These are phyloP conservation scores for Cerioporus squamosus DNA, from an alignment of 1,284 basidiomycete genomes.

Conservation along the genomic window DNA sequence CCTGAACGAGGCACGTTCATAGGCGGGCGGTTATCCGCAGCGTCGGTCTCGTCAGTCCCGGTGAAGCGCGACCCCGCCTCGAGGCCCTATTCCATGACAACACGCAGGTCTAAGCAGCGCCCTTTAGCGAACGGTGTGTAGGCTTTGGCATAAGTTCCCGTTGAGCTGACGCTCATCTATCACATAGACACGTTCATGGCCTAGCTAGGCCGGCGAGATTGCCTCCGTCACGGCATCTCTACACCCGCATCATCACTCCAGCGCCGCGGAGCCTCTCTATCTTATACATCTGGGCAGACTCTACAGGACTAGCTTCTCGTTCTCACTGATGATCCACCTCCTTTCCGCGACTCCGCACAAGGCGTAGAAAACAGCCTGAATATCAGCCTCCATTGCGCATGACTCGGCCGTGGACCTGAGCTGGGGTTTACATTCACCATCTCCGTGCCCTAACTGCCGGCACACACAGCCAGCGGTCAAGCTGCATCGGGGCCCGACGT, in stretches of 20 bases:
- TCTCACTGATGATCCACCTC: too few relatives aligned
- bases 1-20: too few relatives aligned
- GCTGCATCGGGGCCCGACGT: background rate
- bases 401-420: too few relatives aligned
- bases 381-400: too few relatives aligned
- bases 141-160: background rate
- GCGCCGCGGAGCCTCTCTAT: conserved; percentile 5
- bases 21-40: too few relatives aligned
- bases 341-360: too few relatives aligned
- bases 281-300: background rate
- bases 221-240: background rate
- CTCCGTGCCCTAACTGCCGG: background rate
- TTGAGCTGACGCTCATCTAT: background rate
- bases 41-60: too few relatives aligned
- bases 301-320: too few relatives aligned
- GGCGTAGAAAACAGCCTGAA: too few relatives aligned
- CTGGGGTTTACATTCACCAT: background rate
- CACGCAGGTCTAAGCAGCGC: too few relatives aligned
- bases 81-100: background rate
- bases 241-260: background rate
- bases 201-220: background rate
- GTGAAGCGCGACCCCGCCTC: too few relatives aligned
- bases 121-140: background rate
- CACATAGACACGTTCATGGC: background rate
- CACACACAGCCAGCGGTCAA: background rate